Conservation (phyloP, 2,329 filamentous ascomycete species). For the Stemphylium beticola region DNA sequence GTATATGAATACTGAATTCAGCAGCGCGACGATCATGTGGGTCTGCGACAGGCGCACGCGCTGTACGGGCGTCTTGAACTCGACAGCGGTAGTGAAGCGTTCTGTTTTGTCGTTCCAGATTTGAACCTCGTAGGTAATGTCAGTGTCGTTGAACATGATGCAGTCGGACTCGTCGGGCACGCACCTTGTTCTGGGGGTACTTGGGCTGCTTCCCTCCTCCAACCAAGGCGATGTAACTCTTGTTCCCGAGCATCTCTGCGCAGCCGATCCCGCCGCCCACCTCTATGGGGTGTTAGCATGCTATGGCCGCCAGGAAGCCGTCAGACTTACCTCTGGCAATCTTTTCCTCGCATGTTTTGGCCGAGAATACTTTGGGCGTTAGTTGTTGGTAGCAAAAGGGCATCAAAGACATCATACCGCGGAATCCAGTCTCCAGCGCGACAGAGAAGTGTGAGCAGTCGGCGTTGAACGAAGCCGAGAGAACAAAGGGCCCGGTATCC, state of each 20-base stretch:
- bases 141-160: conserved; percentile 33
- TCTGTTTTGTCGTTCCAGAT: conserved; percentile 91
- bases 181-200: conserved; percentile 83
- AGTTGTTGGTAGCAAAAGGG: conserved; percentile 9
- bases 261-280: conserved; percentile 74
- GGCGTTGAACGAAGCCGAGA: conserved; percentile 85
- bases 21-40: conserved; percentile 79
- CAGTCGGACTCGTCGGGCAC: conserved; percentile 34
- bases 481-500: conserved; percentile 73
- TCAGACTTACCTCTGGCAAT: conserved; percentile 36
- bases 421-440: conserved; percentile 84
- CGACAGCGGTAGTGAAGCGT: conserved; percentile 75
- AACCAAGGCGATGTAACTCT: conserved; percentile 87
- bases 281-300: conserved; percentile 31
- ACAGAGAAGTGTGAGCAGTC: conserved; percentile 86
- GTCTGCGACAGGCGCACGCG: conserved; percentile 78
- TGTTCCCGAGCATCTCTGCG: conserved; percentile 84
- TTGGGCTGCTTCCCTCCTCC: conserved; percentile 86
- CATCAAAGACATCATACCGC: conserved; percentile 63
- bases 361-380: conserved; percentile 38
- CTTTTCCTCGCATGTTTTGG: conserved; percentile 38
- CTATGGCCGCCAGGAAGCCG: neutral
- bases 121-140: conserved; percentile 63
- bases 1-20: conserved; percentile 83
- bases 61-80: conserved; percentile 79